Conservation (phyloP, 805 yeast genomes). For the Pichia cephalocereana region DNA sequence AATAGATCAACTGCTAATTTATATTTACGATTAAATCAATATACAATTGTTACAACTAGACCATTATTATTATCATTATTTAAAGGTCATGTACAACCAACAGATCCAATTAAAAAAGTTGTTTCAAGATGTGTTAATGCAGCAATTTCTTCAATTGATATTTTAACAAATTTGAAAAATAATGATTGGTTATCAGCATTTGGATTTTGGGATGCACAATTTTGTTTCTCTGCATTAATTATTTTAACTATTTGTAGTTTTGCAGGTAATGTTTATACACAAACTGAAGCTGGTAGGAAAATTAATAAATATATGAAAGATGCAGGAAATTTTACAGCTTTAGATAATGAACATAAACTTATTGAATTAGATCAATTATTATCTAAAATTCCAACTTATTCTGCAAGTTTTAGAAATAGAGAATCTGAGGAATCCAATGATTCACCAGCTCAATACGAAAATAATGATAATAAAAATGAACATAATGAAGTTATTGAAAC, state of each 20-base stretch:
- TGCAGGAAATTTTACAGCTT: slow-evolving; percentile 25
- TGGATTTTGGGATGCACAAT: slow-evolving; percentile 29
- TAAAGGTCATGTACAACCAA: slow-evolving; percentile 18
- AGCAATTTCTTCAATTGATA: slow-evolving; percentile 7
- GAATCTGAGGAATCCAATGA: neutral
- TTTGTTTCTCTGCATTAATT: slow-evolving; percentile 23
- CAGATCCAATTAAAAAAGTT: slow-evolving; percentile 18
- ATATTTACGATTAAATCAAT: slow-evolving; percentile 24
- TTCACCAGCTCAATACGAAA: neutral
- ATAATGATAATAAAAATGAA: no score
- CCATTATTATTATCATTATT: slow-evolving; percentile 25
- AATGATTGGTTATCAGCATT: slow-evolving; percentile 24
- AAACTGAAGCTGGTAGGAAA: slow-evolving; percentile 17
- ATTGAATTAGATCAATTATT: slow-evolving; percentile 15
- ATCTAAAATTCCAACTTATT: slow-evolving; percentile 3
- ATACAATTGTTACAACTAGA: slow-evolving; percentile 25
- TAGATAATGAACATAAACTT: slow-evolving; percentile 22
- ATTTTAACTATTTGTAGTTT: slow-evolving; percentile 20
- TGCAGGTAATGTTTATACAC: slow-evolving; percentile 15
- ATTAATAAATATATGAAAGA: slow-evolving; percentile 18
- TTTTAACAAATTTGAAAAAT: slow-evolving; percentile 11
- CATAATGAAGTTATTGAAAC: neutral
- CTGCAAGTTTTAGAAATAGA: neutral
- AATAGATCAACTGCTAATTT: slow-evolving; percentile 24
- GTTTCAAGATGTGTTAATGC: slow-evolving; percentile 22